Evolutionary conservation across 345 rosid species (phyloP), one percentile per base, ranked within the genome.

Genomic region (Linum trigynum): DNA sequence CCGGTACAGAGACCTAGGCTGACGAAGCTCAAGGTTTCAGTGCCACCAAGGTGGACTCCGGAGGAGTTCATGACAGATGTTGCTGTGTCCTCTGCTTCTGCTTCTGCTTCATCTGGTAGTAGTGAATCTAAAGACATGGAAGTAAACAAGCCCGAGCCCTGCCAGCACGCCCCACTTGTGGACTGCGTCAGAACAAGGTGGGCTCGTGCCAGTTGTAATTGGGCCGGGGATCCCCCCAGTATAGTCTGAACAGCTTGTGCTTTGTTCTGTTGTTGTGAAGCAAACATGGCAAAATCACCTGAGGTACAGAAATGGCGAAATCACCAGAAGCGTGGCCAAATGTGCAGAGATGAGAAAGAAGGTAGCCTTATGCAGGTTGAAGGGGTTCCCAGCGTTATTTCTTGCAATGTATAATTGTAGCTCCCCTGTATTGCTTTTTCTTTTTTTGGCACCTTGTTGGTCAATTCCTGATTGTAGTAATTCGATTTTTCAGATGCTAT

Each of bases 41-140:
- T 89, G 66, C 99, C 99, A 37, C 99, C 99, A n/a, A 84, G 92
- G 72, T 95, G 99, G 99, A 95, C 94, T 36, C 96, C 92, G 0
- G 96, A 91, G 78, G 99, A 95, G 75, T 95, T 83, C 84, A 78
- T 91, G 95, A 71, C 95, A 23, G 32, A 23, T 23, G 32, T 23
- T 23, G 32, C 32, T 1, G 84, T 77, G 67, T 66, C 92, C 3
- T 80, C 87, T 56, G 73, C 72, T 60, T 67, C 88, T 16, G 53
- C 90, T 2, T 81, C 89, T 56, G 73, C 72, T 23, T 23, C 32
- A 57, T 68, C 88, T 10, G 76, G 66, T 16, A 77, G 72, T 58
- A 66, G 67, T 12, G 83, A 71, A 63, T 70, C 79, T 2, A 84
- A 80, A 69, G 94, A 83, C 45, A 45, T 76, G 1, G 87, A 86